Base-by-base conservation (phyloP, 768 basidiomycete species). In the Auriscalpium vulgare region DNA sequence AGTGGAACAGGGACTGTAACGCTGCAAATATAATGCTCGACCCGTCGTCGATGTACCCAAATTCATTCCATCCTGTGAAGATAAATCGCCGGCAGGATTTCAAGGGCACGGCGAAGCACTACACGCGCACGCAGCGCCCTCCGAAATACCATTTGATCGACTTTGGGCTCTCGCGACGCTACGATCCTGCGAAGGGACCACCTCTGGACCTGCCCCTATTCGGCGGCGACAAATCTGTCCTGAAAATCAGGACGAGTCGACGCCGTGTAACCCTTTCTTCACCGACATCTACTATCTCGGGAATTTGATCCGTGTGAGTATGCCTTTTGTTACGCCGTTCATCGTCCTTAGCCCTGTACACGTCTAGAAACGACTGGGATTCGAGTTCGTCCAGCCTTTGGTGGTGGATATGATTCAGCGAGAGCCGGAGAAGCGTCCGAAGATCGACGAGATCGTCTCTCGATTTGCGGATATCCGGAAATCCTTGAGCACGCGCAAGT, bases 341-440 rank as follows among this genome's bases (percentile, higher is more conserved):
- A 29, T 29, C 29, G 29, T 29, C 23, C 23, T 29, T 29, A 29
- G 23, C 5, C 23, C 23, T 29, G 23, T 29, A 5, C 23, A 29
- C 23, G 23, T 29, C 23, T 17, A 55, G 49, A 51, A 40, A 34
- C 47, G 35, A 10, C 1, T n/a, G 10, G 57, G 57, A 2, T 46
- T 59, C 35, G 50, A 49, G 9, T 56, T 53, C 36, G 34, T 59
- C 19, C 2, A 47, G 19, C 16, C 36, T 21, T 49, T 64, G 14
- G 56, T 65, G 14, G 53, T 50, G 0, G 70, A 72, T 29, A 75
- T 76, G 74, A 59, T 67, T 2, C 69, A 72, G 49, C 58, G 62
- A 0, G 68, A 74, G 46, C 70, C 69, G 0, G 38, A 53, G 10
- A 65, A 68, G 47, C 68, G 73, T 10, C 74, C 73, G 0, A 68